phyloP scores from a whole-genome alignment of 2,329 filamentous ascomycete species.

The Hypomyces perniciosus region DNA sequence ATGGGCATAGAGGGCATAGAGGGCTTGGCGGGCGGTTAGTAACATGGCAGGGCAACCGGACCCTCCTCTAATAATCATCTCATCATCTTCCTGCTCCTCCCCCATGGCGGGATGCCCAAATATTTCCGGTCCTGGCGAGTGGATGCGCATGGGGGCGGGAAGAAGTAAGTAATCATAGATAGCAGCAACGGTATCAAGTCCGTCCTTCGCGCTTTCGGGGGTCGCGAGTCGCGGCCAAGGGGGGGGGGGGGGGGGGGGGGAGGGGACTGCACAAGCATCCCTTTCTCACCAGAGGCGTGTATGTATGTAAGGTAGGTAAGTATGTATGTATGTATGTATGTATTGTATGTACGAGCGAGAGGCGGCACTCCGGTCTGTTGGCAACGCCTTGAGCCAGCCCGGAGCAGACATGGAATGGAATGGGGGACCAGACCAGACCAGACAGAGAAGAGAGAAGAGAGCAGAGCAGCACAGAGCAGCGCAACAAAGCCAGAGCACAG shows the following conservation, averaged over 20 bases:
- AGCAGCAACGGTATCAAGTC: neutral
- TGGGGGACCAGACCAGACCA: neutral
- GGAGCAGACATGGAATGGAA: neutral
- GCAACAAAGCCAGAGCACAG: too few relatives aligned
- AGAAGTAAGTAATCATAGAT: neutral
- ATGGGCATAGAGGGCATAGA: neutral
- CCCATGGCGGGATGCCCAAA: too few relatives aligned
- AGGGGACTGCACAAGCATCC: slow-evolving; percentile 6
- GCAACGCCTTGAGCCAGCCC: too few relatives aligned
- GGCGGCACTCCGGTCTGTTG: neutral
- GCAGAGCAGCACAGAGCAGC: too few relatives aligned
- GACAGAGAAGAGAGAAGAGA: too few relatives aligned
- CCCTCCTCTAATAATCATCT: neutral
- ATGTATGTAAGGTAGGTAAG: neutral
- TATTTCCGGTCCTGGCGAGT: too few relatives aligned
- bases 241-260: neutral
- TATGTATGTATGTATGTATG: neutral
- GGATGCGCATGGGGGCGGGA: too few relatives aligned
- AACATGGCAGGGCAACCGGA: neutral
- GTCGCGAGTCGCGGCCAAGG: too few relatives aligned
- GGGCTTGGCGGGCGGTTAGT: neutral
- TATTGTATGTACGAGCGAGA: neutral
- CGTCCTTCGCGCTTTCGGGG: neutral
- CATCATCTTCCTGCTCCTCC: neutral
- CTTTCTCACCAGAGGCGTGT: neutral